These are phyloP conservation scores for Penicillium lagena DNA, from an alignment of 495 filamentous ascomycete genomes.

Conservation along the genomic window DNA sequence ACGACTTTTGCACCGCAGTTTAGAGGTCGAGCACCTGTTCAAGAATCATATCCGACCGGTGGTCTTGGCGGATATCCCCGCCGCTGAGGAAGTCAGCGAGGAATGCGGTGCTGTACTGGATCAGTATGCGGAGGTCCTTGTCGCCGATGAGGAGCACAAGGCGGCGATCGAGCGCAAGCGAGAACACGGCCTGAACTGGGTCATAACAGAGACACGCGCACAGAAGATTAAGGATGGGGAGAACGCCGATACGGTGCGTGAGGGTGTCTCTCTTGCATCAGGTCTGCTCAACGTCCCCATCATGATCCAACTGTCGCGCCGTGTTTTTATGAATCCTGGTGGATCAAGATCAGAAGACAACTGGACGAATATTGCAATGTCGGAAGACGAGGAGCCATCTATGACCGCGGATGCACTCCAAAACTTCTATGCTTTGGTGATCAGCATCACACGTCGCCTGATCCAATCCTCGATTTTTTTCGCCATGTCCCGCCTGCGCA, in stretches of 20 bases:
- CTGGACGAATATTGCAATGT: constrained; percentile 48
- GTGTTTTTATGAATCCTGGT: constrained; percentile 73
- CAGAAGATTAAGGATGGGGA: constrained; percentile 17
- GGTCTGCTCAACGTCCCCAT: constrained; percentile 50
- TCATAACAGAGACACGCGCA: constrained; percentile 37
- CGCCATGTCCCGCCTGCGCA: constrained; percentile 51
- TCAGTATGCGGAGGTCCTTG: constrained; percentile 48
- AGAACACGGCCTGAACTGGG: constrained; percentile 49
- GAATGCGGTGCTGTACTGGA: constrained; percentile 63
- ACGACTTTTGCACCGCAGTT: constrained; percentile 47
- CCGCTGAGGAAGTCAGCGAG: constrained; percentile 67
- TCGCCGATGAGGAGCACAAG: too few species aligned
- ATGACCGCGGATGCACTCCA: constrained; percentile 62
- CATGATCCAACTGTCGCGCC: constrained; percentile 60
- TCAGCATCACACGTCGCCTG: constrained; percentile 62
- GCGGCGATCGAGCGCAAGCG: constrained; percentile 51
- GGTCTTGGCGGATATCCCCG: constrained; percentile 47
- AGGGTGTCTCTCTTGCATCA: constrained; percentile 39
- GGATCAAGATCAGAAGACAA: constrained; percentile 49
- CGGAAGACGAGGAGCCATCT: constrained; percentile 48
- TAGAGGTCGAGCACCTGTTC: constrained; percentile 25
- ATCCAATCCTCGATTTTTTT: constrained; percentile 60
- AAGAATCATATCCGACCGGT: constrained; percentile 15
- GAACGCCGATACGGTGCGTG: constrained; percentile 15
- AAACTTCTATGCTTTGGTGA: constrained; percentile 64